These are phyloP conservation scores for Xanthoceras sorbifolium DNA, from an alignment of 345 rosid genomes.

Conservation along the genomic window DNA sequence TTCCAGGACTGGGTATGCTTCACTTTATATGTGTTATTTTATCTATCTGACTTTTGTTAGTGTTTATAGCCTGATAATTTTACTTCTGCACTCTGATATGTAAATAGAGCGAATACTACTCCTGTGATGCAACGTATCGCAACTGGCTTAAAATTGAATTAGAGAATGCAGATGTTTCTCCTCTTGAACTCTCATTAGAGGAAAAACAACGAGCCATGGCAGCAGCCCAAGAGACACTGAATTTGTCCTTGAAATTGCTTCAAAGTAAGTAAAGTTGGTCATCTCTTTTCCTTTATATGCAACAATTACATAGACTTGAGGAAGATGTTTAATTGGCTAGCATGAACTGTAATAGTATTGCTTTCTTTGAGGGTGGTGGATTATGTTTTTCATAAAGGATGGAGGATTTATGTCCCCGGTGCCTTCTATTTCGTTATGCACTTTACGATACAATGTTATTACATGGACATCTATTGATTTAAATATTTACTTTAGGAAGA, in stretches of 20 bases:
- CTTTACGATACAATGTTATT: constrained; percentile 5
- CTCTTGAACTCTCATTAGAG: constrained; percentile 67
- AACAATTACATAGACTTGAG: not conserved
- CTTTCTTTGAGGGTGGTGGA: not conserved
- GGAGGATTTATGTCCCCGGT: not conserved
- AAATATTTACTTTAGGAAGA: constrained; percentile 48
- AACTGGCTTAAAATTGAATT: constrained; percentile 87
- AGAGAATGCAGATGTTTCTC: constrained; percentile 72
- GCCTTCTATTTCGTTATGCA: not conserved
- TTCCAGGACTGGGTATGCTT: constrained; percentile 89
- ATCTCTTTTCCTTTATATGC: not conserved
- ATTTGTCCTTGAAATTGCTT: constrained; percentile 63
- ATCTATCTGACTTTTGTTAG: not conserved
- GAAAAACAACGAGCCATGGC: constrained; percentile 62
- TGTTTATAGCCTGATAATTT: constrained; percentile 14
- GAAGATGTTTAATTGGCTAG: constrained; percentile 2
- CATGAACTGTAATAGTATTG: not conserved
- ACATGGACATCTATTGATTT: constrained; percentile 25
- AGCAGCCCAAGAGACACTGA: constrained; percentile 72
- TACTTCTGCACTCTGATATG: not conserved
- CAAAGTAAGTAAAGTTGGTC: constrained; percentile 51
- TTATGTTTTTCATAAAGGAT: not conserved
- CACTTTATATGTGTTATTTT: constrained; percentile 21
- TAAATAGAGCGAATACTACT: constrained; percentile 80
- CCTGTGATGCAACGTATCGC: constrained; percentile 95